Base-by-base conservation (phyloP, 257 asterid species). In the Fraxinus anomala region DNA sequence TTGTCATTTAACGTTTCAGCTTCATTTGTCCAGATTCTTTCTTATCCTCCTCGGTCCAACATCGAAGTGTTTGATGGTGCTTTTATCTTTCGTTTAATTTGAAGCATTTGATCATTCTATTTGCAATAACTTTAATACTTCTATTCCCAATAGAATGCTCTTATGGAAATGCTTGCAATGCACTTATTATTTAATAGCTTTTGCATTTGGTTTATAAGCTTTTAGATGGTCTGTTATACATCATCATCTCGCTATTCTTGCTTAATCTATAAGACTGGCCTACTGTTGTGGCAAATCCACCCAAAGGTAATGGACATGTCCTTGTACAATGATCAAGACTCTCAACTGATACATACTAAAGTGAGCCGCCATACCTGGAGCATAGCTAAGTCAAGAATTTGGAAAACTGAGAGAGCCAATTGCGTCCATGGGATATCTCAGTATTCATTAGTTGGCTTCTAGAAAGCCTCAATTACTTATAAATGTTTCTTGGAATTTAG, bases 1-100 rank as follows among this genome's bases (percentile, higher is more conserved):
- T 56, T 59, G 75, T 21, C 67, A 78, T 74, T 16, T 30, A 63
- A 68, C 31, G 19, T 66, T 82, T 83, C 59, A 30, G 77, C 63
- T 28, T 67, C 73, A 68, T 33, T 73, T 56, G 51, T 73, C 70
- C 80, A 78, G 70, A 24, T 69, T 63, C 79, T 21, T n/a, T 47
- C 63, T n/a, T 26, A 39, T 12, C 39, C 44, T 78, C 61, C 42
- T 70, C 19, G 23, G 37, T 51, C 70, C 10, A 5, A 17, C 17
- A 69, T 16, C 5, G 14, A 11, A 33, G 23, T 14, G 26, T 23
- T 54, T 12, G 21, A 74, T 75, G 40, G 36, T 30, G 13, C 65
- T 24, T 30, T 36, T 31, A 34, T 72, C 24, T 68, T 56, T 69
- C 66, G 39, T 68, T 36, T 72, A 28, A 36, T 72, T 72, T 39